These are phyloP conservation scores for Juncus inflexus DNA, from an alignment of 176 grass and related monocot species.

Conservation along the genomic window DNA sequence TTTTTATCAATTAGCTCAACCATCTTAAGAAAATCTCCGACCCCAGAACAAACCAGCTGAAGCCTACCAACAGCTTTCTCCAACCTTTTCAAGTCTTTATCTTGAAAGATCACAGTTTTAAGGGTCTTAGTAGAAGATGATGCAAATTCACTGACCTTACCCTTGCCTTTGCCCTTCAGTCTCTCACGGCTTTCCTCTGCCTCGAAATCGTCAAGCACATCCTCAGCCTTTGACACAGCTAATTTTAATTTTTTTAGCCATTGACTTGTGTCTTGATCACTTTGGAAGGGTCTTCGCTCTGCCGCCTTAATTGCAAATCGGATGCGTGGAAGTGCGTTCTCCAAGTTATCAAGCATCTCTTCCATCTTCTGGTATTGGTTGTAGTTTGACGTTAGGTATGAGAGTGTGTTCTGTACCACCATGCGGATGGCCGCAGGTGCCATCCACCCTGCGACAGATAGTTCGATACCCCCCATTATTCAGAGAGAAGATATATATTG, in stretches of 20 bases:
- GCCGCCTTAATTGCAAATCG: slow-evolving; percentile 4
- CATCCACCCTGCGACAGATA: neutral
- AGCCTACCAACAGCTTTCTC: too few species aligned
- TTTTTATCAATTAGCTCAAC: neutral
- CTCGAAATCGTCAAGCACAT: too few species aligned
- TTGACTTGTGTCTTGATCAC: neutral
- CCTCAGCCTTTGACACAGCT: neutral
- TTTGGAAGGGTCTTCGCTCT: neutral
- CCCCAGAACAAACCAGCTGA: too few species aligned
- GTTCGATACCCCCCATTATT: slow-evolving; percentile 2
- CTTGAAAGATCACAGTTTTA: neutral
- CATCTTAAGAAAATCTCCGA: neutral
- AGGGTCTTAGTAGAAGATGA: neutral
- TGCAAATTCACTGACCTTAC: slow-evolving; percentile 3
- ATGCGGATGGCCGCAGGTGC: neutral
- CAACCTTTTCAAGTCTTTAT: neutral
- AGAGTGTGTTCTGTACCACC: neutral
- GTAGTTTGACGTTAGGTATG: neutral
- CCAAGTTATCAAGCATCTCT: slow-evolving; percentile 13
- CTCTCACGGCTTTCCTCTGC: neutral
- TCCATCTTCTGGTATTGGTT: neutral
- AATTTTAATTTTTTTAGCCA: slow-evolving; percentile 8
- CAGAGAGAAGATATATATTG: neutral
- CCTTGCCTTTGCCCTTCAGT: neutral
- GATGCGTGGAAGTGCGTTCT: slow-evolving; percentile 5